Base-by-base conservation (phyloP, 2,329 filamentous ascomycete genomes). In the Exserohilum turcica region DNA sequence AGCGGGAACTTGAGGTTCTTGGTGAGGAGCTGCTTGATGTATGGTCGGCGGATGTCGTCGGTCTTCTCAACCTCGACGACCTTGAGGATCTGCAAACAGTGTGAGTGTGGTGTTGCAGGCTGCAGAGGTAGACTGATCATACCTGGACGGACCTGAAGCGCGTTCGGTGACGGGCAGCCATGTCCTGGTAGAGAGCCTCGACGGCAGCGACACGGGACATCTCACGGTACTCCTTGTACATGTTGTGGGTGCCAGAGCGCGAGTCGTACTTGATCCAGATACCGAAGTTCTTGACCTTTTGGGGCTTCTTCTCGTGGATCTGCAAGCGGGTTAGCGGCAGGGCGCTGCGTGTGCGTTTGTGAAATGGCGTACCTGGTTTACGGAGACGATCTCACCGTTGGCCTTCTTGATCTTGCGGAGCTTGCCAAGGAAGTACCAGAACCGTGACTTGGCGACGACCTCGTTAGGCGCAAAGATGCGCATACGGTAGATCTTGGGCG, bases 211-310 rank as follows among this genome's bases (percentile, higher is more conserved):
- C 90, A 81, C 94, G 87, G 78, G 90, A 93, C 86, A 97, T 90
- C 86, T 97, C 94, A 79, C 94, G 91, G 90, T 97, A 97, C 89
- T 99, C 94, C 89, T 97, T 97, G 91, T 99, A 99, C 94, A 99
- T 99, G 90, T 99, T 99, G 92, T 99, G 94, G 75, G 94, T 99
- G 75, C 94, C 94, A 74, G 94, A 97, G 82, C 94, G 93, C 63
- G 95, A 99, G 84, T 99, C 93, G 85, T 99, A 99, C 79, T 95
- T 92, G 84, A 99, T 89, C 95, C 95, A 99, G 87, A 99, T 88
- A 80, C 94, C 94, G 80, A 99, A 97, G 90, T 97, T 99, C 92
- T 99, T 99, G 87, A 99, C 92, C 86, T 96, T 97, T 77, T 92
- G 85, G 75, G 94, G 94, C 81, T 91, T 92, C 89, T 97, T 97